A percentile compares a stretch with the other conserved stretches of the same genome.
phyloP scores from a whole-genome alignment of 495 filamentous ascomycete species.

The Neurospora sp. region DNA sequence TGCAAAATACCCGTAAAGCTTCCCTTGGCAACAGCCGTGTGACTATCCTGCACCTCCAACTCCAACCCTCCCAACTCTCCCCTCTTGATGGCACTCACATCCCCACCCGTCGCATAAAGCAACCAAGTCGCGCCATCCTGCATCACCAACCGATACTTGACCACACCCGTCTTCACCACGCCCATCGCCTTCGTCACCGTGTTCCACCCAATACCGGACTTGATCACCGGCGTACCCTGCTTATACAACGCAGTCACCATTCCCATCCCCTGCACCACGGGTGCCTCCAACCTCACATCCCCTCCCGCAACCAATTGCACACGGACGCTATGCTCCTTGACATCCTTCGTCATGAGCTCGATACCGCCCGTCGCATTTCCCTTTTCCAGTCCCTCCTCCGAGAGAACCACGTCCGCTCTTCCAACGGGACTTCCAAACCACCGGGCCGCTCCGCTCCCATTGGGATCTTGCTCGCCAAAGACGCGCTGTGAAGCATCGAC shows the following conservation, averaged over 20 bases:
- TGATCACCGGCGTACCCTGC: constrained; percentile 56
- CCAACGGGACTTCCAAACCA: constrained; percentile 81
- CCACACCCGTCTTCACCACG: constrained; percentile 51
- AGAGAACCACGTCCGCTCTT: constrained; percentile 69
- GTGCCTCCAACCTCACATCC: constrained; percentile 55
- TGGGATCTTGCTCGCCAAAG: constrained; percentile 40
- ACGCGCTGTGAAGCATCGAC: constrained; percentile 54
- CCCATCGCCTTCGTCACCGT: constrained; percentile 50
- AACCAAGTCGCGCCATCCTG: constrained; percentile 72
- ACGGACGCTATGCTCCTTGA: constrained; percentile 62
- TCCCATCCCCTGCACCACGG: constrained; percentile 82
- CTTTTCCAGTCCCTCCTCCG: constrained; percentile 58
- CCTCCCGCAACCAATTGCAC: constrained; percentile 52
- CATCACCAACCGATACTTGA: constrained; percentile 64
- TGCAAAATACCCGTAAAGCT: constrained; percentile 64
- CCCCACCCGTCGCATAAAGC: constrained; percentile 52
- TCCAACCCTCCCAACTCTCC: constrained; percentile 16
- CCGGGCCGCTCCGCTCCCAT: constrained; percentile 41
- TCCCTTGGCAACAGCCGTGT: constrained; percentile 29
- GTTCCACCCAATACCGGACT: constrained; percentile 64
- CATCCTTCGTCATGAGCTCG: constrained; percentile 49
- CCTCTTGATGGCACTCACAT: constrained; percentile 4
- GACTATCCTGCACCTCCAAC: constrained; percentile 37
- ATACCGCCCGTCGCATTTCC: constrained; percentile 27
- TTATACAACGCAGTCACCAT: constrained; percentile 76